Evolutionary conservation across 2,329 filamentous ascomycete genomes (phyloP).

Genomic region (Pseudomassariella vexata): DNA sequence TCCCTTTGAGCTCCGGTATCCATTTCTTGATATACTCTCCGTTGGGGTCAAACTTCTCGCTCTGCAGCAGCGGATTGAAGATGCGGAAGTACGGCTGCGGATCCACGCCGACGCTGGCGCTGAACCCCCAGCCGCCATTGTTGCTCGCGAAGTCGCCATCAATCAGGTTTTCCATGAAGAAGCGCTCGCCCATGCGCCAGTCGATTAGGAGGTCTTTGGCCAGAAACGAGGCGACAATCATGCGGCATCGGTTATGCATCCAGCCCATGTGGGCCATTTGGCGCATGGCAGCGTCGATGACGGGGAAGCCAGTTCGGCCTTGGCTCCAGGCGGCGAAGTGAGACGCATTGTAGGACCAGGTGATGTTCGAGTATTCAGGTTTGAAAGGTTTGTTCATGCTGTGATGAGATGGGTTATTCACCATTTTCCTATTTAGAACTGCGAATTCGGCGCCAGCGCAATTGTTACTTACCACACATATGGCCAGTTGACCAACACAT

Average conservation of each 20-base stretch:
- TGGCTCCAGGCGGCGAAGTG: slow-evolving; percentile 70
- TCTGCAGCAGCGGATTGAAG: slow-evolving; percentile 81
- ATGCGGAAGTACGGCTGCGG: slow-evolving; percentile 88
- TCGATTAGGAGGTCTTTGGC: slow-evolving; percentile 76
- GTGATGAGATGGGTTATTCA: too few relatives aligned
- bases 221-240: slow-evolving; percentile 78
- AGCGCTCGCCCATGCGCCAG: slow-evolving; percentile 76
- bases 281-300: slow-evolving; percentile 83
- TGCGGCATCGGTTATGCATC: slow-evolving; percentile 82
- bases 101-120: slow-evolving; percentile 56
- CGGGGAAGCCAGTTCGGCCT: slow-evolving; percentile 72
- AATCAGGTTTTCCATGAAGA: slow-evolving; percentile 76
- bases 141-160: slow-evolving; percentile 79
- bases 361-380: slow-evolving; percentile 74
- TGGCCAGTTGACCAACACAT: slow-evolving; percentile 80
- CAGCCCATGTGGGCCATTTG: slow-evolving; percentile 64
- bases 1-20: slow-evolving; percentile 65
- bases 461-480: slow-evolving; percentile 69
- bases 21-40: slow-evolving; percentile 79
- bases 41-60: slow-evolving; percentile 75
- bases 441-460: background rate
- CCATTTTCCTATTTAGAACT: too few relatives aligned
- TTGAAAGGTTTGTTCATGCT: slow-evolving; percentile 64
- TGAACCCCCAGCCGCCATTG: slow-evolving; percentile 57
- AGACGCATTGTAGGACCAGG: slow-evolving; percentile 70